Evolutionary conservation across 768 basidiomycete species (phyloP), one percentile per base, ranked within the genome.

Genomic region (Tricholoma sp.): DNA sequence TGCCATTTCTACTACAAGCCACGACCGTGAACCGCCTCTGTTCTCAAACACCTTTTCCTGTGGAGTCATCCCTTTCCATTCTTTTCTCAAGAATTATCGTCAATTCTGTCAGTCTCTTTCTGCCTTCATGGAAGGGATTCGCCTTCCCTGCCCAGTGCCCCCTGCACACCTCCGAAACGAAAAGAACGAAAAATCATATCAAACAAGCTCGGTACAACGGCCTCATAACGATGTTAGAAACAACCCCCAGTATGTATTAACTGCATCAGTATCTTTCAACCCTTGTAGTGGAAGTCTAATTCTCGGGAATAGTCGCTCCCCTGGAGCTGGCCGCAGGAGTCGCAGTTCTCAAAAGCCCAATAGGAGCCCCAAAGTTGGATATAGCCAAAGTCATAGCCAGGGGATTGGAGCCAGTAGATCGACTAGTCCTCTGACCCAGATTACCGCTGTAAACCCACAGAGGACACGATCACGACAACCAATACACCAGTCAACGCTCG

Each of bases 321-420:
- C 24, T 28, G 44, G 44, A 45, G 11, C 20, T 45, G 20, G 44
- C 20, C 24, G 28, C 15, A 49, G n/a, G 31, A 17, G 47, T 32
- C 29, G 29, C 29, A 31, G 5, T 17, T 32, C 47, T 32, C 47
- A 32, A 2, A 49, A 13, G 29, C 7, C 28, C 29, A 49, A n/a
- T n/a, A 49, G 24, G 24, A 24, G 47, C 31, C 47, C 47, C 3
- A 49, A 32, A 31, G 32, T 49, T 9, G n/a, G 47, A 49, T 49
- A 32, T 49, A 49, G n/a, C 47, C 47, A 49, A 49, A 49, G 47
- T 49, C 47, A 32, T 15, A 49, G n/a, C 29, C 47, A 47, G 45
- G 45, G 31, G 3, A 8, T 49, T 31, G 13, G 47, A 7, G 9
- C 10, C 9, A 17, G 31, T 7, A 49, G 47, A 49, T 31, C 45